Evolutionary conservation across 2,329 filamentous ascomycete species (phyloP).

Genomic region (Diaporthe caulivora): DNA sequence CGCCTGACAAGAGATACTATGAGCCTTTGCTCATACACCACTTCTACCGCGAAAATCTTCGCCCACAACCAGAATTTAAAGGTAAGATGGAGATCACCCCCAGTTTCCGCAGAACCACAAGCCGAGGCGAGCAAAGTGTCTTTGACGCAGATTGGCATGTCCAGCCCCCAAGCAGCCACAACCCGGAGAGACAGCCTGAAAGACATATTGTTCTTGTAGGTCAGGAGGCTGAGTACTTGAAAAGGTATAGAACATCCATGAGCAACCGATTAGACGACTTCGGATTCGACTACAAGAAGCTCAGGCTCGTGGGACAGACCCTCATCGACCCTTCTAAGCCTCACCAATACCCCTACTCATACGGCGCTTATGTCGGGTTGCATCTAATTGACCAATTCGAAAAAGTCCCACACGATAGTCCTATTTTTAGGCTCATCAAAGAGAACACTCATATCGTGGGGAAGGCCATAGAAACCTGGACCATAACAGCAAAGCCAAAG

Average conservation of each 20-base stretch:
- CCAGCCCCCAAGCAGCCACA: neutral
- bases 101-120: neutral
- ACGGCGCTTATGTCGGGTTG: neutral
- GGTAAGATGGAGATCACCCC: neutral
- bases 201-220: neutral
- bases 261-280: conserved; percentile 7
- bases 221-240: neutral
- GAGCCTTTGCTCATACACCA: neutral
- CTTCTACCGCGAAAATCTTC: neutral
- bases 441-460: neutral
- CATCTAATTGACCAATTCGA: conserved; percentile 3
- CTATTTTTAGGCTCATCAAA: neutral
- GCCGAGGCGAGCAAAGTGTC: neutral
- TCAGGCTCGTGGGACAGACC: neutral
- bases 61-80: neutral
- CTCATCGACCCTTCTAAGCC: neutral
- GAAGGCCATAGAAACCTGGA: neutral
- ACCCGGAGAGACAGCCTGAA: neutral
- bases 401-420: neutral
- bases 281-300: neutral
- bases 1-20: neutral
- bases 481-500: neutral
- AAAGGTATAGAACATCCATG: neutral
- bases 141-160: conserved; percentile 7
- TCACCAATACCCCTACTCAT: neutral